Base-by-base conservation (phyloP, 1,139 yeast genomes). In the Geotrichum aggregatum region DNA sequence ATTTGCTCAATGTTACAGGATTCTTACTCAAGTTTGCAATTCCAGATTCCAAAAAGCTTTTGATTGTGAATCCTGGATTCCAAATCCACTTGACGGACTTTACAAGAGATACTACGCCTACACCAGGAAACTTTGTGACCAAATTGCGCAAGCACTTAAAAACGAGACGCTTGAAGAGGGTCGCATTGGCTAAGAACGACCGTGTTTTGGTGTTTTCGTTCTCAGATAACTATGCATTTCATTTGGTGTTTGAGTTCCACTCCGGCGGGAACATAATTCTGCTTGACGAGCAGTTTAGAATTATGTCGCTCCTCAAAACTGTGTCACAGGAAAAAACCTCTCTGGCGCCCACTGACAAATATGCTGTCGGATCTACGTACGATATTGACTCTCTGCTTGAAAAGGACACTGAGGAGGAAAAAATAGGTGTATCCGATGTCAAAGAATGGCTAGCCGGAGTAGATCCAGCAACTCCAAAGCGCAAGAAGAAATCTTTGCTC, bases 181-280 rank as follows among this genome's bases (percentile, higher is more conserved):
- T 92, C 46, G 79, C 78, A 58, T 95, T 89, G 58, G 79, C 92
- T 11, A 83, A 82, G 1, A 78, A 81, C 60, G 96, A 89, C 65
- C 77, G 98, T 65, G 80, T 88, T 19, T 72, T 87, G 51, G 95
- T 88, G 0, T 67, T 92, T 48, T 82, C 87, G 54, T 91, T 92
- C 68, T 80, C 89, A 50, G 95, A 87, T 61, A 72, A 69, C 26
- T 94, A 95, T 6, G 66, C 80, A 52, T 87, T 72, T 67, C 84
- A 86, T 63, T 72, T 91, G 59, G 96, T 87, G 0, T 70, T 92
- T 56, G 98, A 92, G 65, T 91, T 92, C 62, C 91, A 89, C 71
- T 87, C 96, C 64, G 96, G 96, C 1, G 98, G 98, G 35, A 92
- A 92, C 64, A 80, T 92, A 55, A 72, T 92, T 30, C 73, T 92